Evolutionary conservation across 2,329 filamentous ascomycete species (phyloP).

Genomic region (Tolypocladium guangdongense): DNA sequence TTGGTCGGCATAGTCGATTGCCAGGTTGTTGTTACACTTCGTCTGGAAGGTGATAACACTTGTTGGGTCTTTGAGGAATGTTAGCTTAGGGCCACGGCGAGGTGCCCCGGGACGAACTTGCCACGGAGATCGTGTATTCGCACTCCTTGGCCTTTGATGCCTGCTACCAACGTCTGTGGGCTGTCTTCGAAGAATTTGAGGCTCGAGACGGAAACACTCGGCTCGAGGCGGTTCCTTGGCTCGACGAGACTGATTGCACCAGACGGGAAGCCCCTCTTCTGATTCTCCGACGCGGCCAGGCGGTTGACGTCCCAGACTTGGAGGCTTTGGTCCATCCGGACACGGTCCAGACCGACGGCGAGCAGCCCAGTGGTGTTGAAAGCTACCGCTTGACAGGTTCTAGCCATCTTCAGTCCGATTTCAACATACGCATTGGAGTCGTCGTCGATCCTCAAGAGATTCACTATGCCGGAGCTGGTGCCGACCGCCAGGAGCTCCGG

Average conservation of each 20-base stretch:
- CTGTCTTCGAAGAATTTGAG: constrained; percentile 73
- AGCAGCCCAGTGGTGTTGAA: constrained; percentile 64
- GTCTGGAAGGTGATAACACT: constrained; percentile 51
- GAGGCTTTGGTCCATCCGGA: constrained; percentile 70
- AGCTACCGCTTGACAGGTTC: constrained; percentile 71
- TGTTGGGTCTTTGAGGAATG: constrained; percentile 28
- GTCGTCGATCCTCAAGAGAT: constrained; percentile 62
- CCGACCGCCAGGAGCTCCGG: constrained; percentile 63
- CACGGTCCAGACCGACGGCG: constrained; percentile 69
- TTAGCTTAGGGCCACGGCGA: neutral
- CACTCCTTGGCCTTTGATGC: constrained; percentile 64
- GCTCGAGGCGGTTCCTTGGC: constrained; percentile 48
- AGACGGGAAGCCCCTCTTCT: constrained; percentile 36
- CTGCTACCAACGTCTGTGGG: constrained; percentile 63
- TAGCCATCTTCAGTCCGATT: constrained; percentile 61
- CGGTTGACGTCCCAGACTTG: constrained; percentile 73
- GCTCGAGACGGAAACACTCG: constrained; percentile 66
- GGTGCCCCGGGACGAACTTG: constrained; percentile 20
- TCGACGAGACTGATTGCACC: constrained; percentile 40
- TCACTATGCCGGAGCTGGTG: constrained; percentile 63
- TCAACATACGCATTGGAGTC: constrained; percentile 54
- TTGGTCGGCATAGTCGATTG: constrained; percentile 68
- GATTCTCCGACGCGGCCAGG: constrained; percentile 37
- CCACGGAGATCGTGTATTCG: constrained; percentile 71
- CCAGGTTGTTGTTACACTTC: constrained; percentile 58